phyloP scores from a whole-genome alignment of 257 asterid genomes.

The Rhazya stricta region DNA sequence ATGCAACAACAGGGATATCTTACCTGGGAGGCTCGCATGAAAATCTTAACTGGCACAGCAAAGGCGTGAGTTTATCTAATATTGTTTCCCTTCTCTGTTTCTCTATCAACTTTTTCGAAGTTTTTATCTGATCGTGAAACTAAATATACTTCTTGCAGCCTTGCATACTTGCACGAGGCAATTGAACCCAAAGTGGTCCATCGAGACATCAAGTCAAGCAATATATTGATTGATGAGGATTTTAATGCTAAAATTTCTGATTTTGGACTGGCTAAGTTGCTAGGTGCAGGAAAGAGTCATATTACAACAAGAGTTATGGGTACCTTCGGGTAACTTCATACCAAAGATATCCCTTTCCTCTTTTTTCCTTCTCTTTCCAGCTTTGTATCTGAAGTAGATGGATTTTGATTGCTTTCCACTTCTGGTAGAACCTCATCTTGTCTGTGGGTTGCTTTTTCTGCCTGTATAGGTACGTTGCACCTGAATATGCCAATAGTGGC shows the following conservation, averaged over 20 bases:
- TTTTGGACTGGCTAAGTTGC: conserved; percentile 85
- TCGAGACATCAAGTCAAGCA: conserved; percentile 79
- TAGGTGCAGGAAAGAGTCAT: conserved; percentile 78
- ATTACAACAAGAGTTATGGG: conserved; percentile 91
- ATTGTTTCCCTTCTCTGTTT: neutral
- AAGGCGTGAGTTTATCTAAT: conserved; percentile 31
- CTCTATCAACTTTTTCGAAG: neutral
- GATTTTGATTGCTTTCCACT: neutral
- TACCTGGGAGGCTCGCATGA: conserved; percentile 61
- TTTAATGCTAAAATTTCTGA: conserved; percentile 83
- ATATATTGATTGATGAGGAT: conserved; percentile 70
- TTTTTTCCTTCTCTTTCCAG: neutral
- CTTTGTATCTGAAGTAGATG: neutral
- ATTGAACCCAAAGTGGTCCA: conserved; percentile 88
- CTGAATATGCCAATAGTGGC: conserved; percentile 83
- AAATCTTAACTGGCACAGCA: conserved; percentile 53
- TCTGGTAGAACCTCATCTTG: neutral
- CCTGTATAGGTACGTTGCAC: conserved; percentile 64
- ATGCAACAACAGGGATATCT: conserved; percentile 45
- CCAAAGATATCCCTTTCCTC: neutral
- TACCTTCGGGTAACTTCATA: conserved; percentile 66
- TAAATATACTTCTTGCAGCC: conserved; percentile 38
- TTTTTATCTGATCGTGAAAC: conserved; percentile 4
- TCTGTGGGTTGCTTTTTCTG: neutral
- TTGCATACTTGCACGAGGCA: conserved; percentile 79